Evolutionary conservation across 352 stramenopile genomes (phyloP).

Genomic region (Globisporangium okanoganense): DNA sequence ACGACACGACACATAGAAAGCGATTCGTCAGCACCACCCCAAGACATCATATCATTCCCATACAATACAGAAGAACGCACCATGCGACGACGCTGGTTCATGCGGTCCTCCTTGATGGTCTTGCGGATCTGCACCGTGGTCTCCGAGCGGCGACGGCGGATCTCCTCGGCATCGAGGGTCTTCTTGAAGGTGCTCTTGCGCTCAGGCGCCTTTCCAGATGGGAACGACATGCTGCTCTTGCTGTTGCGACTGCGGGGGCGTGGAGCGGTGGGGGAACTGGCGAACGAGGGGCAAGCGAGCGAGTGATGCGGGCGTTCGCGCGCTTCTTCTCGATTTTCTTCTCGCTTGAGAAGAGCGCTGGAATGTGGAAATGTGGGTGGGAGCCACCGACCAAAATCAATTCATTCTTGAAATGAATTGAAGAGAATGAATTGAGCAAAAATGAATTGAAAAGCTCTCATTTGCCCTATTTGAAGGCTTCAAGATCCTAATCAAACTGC

Average conservation of each 20-base stretch:
- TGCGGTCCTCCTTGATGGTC: constrained; percentile 76
- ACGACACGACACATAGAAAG: constrained; percentile 5
- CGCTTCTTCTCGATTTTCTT: constrained; percentile 6
- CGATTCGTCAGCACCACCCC: constrained; percentile 1
- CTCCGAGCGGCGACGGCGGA: constrained; percentile 70
- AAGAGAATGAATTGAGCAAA: no score
- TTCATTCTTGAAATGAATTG: no score
- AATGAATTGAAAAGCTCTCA: no score
- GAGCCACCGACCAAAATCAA: no score
- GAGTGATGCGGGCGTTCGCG: constrained; percentile 5
- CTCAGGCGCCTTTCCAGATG: constrained; percentile 60
- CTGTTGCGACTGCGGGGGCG: background rate
- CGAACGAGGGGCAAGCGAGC: background rate
- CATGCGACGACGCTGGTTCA: constrained; percentile 85
- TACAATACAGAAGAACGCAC: constrained; percentile 24
- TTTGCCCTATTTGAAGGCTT: no score
- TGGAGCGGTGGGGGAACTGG: background rate
- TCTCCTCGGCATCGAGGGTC: constrained; percentile 78
- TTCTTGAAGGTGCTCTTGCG: constrained; percentile 88
- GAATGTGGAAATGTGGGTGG: no score
- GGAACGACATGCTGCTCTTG: constrained; percentile 54
- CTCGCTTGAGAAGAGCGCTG: background rate
- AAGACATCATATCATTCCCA: background rate
- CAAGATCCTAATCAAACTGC: no score
- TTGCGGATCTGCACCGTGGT: constrained; percentile 87